Evolutionary conservation across 148 eudicot species (phyloP).

Genomic region (Chenopodium berlandieri): DNA sequence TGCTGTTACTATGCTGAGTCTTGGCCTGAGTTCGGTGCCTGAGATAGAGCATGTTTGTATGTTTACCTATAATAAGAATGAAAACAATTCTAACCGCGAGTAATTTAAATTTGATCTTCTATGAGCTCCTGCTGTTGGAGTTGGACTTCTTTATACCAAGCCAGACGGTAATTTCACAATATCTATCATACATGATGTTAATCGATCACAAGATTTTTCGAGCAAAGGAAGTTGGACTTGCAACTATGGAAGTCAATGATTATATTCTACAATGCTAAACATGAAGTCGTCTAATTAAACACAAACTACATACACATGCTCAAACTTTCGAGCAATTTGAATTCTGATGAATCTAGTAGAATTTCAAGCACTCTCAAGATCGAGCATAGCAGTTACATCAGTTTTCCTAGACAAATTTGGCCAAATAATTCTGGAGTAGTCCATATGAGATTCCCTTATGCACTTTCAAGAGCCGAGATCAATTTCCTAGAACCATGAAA

Average conservation of each 20-base stretch:
- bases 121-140: background rate
- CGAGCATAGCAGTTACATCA: background rate
- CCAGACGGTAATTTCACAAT: background rate
- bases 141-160: background rate
- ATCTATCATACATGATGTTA: slow-evolving; percentile 8
- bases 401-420: background rate
- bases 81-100: too few relatives aligned
- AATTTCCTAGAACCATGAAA: background rate
- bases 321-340: background rate
- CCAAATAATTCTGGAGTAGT: background rate
- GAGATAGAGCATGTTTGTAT: too few relatives aligned
- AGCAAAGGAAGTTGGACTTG: background rate
- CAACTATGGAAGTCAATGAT: background rate
- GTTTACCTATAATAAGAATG: too few relatives aligned
- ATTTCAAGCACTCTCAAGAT: background rate
- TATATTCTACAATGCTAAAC: slow-evolving; percentile 18
- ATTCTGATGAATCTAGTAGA: background rate
- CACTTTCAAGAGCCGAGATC: background rate
- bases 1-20: too few relatives aligned
- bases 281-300: background rate
- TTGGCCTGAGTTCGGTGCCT: too few relatives aligned
- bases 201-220: background rate
- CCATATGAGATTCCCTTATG: background rate
- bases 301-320: background rate
- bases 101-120: too few relatives aligned